Percentiles rank a stretch among this genome's conserved stretches.
Evolutionary conservation across 2,329 filamentous ascomycete genomes (phyloP).

Genomic region (Ceratocystis destructans): DNA sequence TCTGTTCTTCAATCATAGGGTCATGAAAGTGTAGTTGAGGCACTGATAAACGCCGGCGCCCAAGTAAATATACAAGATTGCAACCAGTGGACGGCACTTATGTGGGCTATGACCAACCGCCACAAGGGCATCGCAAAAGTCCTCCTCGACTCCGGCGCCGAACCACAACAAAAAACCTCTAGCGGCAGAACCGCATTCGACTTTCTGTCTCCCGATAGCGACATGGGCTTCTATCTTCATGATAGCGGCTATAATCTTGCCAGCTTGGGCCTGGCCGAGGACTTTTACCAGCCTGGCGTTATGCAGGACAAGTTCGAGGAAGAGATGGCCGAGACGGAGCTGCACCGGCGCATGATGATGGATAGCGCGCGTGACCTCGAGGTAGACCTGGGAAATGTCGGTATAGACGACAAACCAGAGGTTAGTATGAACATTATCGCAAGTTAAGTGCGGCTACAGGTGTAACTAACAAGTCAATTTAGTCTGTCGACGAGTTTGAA

Average conservation of each 20-base stretch:
- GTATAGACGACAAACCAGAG: slow-evolving; percentile 90
- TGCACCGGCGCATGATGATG: slow-evolving; percentile 97
- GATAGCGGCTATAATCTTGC: slow-evolving; percentile 67
- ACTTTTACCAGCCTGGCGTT: slow-evolving; percentile 89
- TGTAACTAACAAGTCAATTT: background rate
- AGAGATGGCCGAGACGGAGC: slow-evolving; percentile 90
- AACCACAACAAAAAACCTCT: slow-evolving; percentile 89
- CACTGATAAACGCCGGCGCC: slow-evolving; percentile 71
- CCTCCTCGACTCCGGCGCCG: slow-evolving; percentile 82
- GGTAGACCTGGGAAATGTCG: slow-evolving; percentile 88
- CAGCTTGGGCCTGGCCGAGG: slow-evolving; percentile 63
- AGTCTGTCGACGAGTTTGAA: slow-evolving; percentile 57
- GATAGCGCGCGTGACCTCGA: slow-evolving; percentile 95
- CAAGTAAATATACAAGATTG: slow-evolving; percentile 87
- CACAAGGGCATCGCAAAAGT: slow-evolving; percentile 93
- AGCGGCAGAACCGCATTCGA: slow-evolving; percentile 89
- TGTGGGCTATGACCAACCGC: slow-evolving; percentile 99
- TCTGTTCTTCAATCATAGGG: slow-evolving; percentile 38
- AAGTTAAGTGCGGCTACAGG: background rate
- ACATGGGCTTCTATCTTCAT: slow-evolving; percentile 90
- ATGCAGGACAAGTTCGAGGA: slow-evolving; percentile 91
- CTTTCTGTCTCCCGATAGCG: slow-evolving; percentile 87
- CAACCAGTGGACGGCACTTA: slow-evolving; percentile 93
- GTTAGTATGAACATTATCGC: slow-evolving; percentile 33
- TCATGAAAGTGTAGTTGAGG: slow-evolving; percentile 75